Base-by-base conservation (phyloP, 2,329 filamentous ascomycete species). In the Aspergillus ibericus region DNA sequence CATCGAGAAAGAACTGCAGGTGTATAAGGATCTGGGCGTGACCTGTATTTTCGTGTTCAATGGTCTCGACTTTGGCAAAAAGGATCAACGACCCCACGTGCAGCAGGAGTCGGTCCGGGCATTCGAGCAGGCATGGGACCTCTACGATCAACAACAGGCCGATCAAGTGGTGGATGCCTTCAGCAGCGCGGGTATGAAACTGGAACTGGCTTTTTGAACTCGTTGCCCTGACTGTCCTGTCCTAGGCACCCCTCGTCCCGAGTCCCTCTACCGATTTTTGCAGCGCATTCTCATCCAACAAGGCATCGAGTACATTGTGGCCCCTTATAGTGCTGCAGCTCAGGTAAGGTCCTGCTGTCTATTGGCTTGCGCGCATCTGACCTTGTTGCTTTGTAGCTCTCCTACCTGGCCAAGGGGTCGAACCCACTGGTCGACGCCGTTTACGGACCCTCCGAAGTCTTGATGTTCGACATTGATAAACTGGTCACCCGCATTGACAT, bases 1-100 rank as follows among this genome's bases (percentile, higher is more conserved):
- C 69, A 88, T 99, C 63, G 86, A 91, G 71, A 83, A 84, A 52
- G 91, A 96, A 67, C 80, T 99, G 29, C 83, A 89, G 60, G 80
- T 81, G 59, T 91, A 95, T 82, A 85, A 86, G 60, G 82, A 83
- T 47, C 80, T 88, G 68, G 84, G 85, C 18, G 88, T 96, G 53
- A 85, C 81, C n/a, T 91, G 91, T 1, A 80, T 96, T 63, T 98
- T 99, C 74, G 83, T 99, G 53, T 99, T 99, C 76, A 91, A 93
- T 73, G 95, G 95, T 35, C 85, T 96, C 68, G 86, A 92, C 38
- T 84, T 92, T 60, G 87, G 87, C 38, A 90, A 89, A 58, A 89
- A 90, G 69, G 88, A 93, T 68, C 86, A 90, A 48, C 77, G 80
- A 10, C 81, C 83, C 60, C 73, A 73, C 32, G 82, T 88, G 59